These are phyloP conservation scores for Trichocomaceae sp. DNA, from an alignment of 2,329 filamentous ascomycete genomes.

Conservation along the genomic window DNA sequence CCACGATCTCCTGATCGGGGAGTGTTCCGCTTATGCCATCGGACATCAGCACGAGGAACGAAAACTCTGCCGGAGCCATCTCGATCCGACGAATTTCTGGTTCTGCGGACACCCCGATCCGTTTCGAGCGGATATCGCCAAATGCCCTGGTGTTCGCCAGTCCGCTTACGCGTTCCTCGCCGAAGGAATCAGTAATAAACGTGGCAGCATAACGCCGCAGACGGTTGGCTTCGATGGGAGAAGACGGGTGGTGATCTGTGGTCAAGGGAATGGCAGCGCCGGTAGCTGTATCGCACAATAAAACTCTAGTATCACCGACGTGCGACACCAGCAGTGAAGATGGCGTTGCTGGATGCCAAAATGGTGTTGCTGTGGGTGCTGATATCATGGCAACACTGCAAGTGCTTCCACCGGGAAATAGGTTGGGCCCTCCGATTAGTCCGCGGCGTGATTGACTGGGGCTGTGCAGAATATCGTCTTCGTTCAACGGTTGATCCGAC, in stretches of 20 bases:
- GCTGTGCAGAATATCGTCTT: constrained; percentile 71
- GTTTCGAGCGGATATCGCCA: constrained; percentile 85
- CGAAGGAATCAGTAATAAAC: constrained; percentile 92
- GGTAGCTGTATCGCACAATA: constrained; percentile 80
- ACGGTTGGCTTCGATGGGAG: constrained; percentile 73
- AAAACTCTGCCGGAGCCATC: constrained; percentile 74
- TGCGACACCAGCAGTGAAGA: constrained; percentile 82
- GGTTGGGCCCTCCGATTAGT: constrained; percentile 63
- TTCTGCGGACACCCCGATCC: constrained; percentile 88
- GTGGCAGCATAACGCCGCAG: constrained; percentile 78
- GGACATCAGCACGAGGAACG: constrained; percentile 79
- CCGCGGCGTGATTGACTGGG: constrained; percentile 42
- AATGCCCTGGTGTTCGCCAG: constrained; percentile 92
- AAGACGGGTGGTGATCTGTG: constrained; percentile 86
- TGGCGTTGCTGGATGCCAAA: constrained; percentile 86
- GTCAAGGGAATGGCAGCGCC: constrained; percentile 76
- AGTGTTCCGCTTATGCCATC: constrained; percentile 85
- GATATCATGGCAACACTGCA: constrained; percentile 85
- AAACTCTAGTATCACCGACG: constrained; percentile 84
- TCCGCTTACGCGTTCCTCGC: constrained; percentile 89
- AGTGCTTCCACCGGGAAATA: constrained; percentile 91
- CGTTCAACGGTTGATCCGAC: constrained; percentile 72
- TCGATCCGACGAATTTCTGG: constrained; percentile 79
- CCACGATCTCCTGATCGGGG: constrained; percentile 89
- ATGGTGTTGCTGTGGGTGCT: constrained; percentile 82